These are phyloP conservation scores for Cantharellus cinnabarinus DNA, from an alignment of 768 basidiomycete genomes.

Conservation along the genomic window DNA sequence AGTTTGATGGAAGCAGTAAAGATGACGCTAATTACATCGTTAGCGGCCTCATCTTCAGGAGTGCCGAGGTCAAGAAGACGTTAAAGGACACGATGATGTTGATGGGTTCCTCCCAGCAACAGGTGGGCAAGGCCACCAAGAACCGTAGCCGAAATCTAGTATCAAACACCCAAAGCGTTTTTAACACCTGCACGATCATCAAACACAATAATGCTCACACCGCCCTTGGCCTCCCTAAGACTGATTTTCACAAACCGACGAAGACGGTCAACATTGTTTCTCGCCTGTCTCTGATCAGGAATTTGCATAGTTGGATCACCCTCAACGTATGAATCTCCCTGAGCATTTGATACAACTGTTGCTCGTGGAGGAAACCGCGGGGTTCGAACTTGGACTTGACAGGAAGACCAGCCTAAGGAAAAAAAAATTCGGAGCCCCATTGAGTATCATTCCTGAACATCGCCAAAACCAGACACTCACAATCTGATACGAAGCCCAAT, in stretches of 20 bases:
- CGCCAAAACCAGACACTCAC: conserved; percentile 11
- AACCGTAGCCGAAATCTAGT: no score
- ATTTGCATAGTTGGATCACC: background rate
- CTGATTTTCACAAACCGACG: background rate
- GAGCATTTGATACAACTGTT: background rate
- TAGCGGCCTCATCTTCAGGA: no score
- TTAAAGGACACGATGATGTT: no score
- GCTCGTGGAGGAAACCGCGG: conserved; percentile 1
- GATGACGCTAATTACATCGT: no score
- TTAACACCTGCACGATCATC: no score
- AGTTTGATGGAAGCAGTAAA: no score
- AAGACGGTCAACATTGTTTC: background rate
- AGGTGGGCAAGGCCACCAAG: no score
- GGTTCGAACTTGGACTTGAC: conserved; percentile 1
- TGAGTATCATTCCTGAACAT: background rate
- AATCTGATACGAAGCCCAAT: conserved; percentile 38
- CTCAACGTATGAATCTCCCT: background rate
- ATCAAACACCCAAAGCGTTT: background rate
- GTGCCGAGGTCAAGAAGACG: no score
- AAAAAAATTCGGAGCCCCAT: background rate
- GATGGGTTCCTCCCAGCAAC: no score
- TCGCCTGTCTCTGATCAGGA: background rate
- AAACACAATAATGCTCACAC: background rate
- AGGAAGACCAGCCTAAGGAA: conserved; percentile 1
- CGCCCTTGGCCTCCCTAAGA: background rate